Base-by-base conservation (phyloP, 352 stramenopile genomes). In the Nothophytophthora sp. region DNA sequence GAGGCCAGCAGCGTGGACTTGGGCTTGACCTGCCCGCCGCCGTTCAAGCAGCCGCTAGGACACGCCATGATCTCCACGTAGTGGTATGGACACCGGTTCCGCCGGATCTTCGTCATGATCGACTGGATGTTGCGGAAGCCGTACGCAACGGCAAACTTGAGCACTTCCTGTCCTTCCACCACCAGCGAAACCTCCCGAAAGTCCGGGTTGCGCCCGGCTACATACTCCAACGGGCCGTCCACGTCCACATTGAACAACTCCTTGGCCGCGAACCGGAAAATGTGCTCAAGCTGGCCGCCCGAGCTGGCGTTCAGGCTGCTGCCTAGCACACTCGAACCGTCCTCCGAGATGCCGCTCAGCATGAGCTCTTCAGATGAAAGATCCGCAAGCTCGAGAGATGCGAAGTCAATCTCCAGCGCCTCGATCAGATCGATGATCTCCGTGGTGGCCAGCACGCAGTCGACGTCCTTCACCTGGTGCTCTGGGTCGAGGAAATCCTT, bases 1-100 rank as follows among this genome's bases (percentile, higher is more conserved):
- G 77, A 71, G 0, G 79, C 63, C 38, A 81, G 48, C 19, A 88
- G 48, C 20, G 73, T 88, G 36, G 62, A 84, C 57, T 76, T 74
- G 0, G 83, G 78, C 51, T 84, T 90, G 61, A 96, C 90, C 71
- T 99, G 95, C 12, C 96, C 97, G 29, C 97, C 97, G 46, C 97
- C 97, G 64, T 99, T 99, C 30, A 98, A 64, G 57, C 97, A 99
- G 6, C 97, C 97, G 42, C 89, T 95, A n/a, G 96, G 96, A 57
- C 97, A 99, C 38, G 97, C 97, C 96, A 99, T 99, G 55, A 98
- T 93, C 76, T 99, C 97, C 10, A 99, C 90, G 71, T 98, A 99
- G 71, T 99, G 81, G 70, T 97, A 98, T 32, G 81, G 78, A 42
- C 88, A 96, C 58, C 84, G 86, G 52, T 87, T 92, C 18, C 86